A percentile compares a stretch with the other conserved stretches of the same genome.
phyloP scores from a whole-genome alignment of 345 rosid genomes.

The Toxicodendron radicans region DNA sequence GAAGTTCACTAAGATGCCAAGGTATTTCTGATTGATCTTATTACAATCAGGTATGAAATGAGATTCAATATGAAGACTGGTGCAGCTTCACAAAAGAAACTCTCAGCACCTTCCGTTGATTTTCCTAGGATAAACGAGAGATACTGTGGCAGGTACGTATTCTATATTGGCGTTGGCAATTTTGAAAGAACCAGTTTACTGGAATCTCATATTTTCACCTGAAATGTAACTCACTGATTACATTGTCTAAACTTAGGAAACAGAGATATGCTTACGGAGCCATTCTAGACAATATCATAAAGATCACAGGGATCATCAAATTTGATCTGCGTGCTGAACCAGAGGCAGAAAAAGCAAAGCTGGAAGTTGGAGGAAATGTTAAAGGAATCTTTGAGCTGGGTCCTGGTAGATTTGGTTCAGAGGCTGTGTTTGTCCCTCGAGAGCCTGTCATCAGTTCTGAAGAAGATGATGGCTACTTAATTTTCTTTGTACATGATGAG shows the following conservation, averaged over 20 bases:
- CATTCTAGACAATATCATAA: slow-evolving; percentile 57
- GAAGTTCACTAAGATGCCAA: neutral
- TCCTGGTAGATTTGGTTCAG: slow-evolving; percentile 87
- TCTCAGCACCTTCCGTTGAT: slow-evolving; percentile 81
- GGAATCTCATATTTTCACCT: slow-evolving; percentile 2
- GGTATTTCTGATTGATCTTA: slow-evolving; percentile 23
- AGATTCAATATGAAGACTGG: slow-evolving; percentile 90
- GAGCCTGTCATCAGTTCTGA: slow-evolving; percentile 54
- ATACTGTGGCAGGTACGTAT: slow-evolving; percentile 75
- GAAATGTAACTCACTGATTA: no score
- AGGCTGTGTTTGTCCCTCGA: slow-evolving; percentile 85
- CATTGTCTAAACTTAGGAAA: slow-evolving; percentile 47
- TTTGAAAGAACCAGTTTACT: neutral
- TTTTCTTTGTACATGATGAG: slow-evolving; percentile 87
- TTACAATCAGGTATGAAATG: slow-evolving; percentile 77
- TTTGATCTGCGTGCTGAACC: slow-evolving; percentile 87
- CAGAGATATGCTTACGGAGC: slow-evolving; percentile 93
- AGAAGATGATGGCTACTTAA: slow-evolving; percentile 93
- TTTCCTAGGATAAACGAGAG: slow-evolving; percentile 84
- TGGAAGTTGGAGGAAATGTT: slow-evolving; percentile 91
- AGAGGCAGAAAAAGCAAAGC: slow-evolving; percentile 55
- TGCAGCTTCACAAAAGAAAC: slow-evolving; percentile 72
- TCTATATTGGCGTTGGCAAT: neutral
- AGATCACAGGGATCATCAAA: slow-evolving; percentile 77
- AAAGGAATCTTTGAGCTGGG: slow-evolving; percentile 83